Evolutionary conservation across 768 basidiomycete species (phyloP), one percentile per base, ranked within the genome.

Genomic region (Leccinum sublutescens): DNA sequence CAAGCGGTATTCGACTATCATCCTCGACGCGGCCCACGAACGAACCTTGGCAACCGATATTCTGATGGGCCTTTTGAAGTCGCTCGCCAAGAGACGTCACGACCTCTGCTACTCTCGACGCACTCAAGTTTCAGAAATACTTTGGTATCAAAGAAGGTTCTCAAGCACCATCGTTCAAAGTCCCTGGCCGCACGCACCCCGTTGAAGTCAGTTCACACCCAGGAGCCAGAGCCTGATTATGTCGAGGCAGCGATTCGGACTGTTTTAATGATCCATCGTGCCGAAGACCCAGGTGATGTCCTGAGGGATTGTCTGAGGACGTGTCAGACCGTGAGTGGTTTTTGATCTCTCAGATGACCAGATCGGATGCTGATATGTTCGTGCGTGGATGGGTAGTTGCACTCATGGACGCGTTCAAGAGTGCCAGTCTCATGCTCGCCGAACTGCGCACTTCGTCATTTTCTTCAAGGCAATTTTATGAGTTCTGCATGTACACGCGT

Each of bases 21-120:
- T 99, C 67, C 85, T 98, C 57, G 97, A 99, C 73, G 96, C 98
- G 77, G 97, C 94, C 4, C 97, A 99, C 78, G 97, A 99, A 78
- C 89, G 96, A 61, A 98, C 97, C 0, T 83, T 98, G 43, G 93
- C 97, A 1, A 98, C 96, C 33, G 97, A 99, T 76, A 95, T 98
- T 67, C 86, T 99, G 36, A 98, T 99, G 96, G 95, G 96, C 61
- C 80, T 99, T 6, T 81, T 98, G 36, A 99, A 98, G 75, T 74
- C 80, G 34, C 82, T 99, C 23, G 89, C 89, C 3, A 87, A 85
- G 70, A 84, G 82, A 62, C 86, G 97, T 34, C 61, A 82, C 1
- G 96, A 99, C 73, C 85, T 99, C 91, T 40, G 97, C 97, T 15
- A 99, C 97, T 1, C 87, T 99, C 19, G 96, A 98, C 68, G 93